phyloP scores from a whole-genome alignment of 2,329 filamentous ascomycete species.

The Calonectria ilicicola region DNA sequence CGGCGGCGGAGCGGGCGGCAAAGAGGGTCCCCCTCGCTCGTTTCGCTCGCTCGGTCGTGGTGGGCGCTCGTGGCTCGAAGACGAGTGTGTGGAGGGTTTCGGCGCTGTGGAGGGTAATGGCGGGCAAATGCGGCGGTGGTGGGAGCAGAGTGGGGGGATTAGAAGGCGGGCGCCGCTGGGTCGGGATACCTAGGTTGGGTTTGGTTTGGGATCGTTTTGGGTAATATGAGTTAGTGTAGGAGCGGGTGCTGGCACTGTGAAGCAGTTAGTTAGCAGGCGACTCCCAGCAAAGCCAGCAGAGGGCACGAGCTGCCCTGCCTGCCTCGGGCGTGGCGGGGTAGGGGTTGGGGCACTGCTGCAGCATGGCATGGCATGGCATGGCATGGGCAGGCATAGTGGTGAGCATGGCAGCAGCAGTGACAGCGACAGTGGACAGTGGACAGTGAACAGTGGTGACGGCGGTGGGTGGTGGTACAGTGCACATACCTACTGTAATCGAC shows the following conservation, averaged over 20 bases:
- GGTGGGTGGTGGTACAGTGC: neutral
- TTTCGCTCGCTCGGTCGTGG: slow-evolving; percentile 17
- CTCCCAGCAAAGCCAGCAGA: neutral
- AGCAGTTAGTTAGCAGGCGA: neutral
- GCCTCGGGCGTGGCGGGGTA: neutral
- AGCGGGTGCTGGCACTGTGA: slow-evolving; percentile 13
- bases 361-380: too few species aligned
- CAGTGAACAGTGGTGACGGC: neutral
- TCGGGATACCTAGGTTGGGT: slow-evolving; percentile 17
- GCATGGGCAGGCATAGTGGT: too few species aligned
- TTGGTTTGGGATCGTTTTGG: slow-evolving; percentile 16
- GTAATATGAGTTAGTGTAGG: slow-evolving; percentile 4
- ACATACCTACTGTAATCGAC: slow-evolving; percentile 6
- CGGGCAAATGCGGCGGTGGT: slow-evolving; percentile 36
- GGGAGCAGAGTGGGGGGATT: slow-evolving; percentile 31
- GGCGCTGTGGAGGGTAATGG: slow-evolving; percentile 35
- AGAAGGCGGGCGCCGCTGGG: slow-evolving; percentile 19
- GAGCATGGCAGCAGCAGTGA: too few species aligned
- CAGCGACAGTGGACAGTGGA: neutral
- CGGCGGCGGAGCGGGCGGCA: slow-evolving; percentile 44
- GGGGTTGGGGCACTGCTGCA: neutral
- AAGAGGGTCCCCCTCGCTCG: slow-evolving; percentile 27
- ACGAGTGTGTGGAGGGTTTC: slow-evolving; percentile 30
- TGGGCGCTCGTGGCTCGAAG: slow-evolving; percentile 32
- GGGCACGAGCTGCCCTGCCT: neutral